phyloP scores from a whole-genome alignment of 495 filamentous ascomycete genomes.

The Penicillium parvum region DNA sequence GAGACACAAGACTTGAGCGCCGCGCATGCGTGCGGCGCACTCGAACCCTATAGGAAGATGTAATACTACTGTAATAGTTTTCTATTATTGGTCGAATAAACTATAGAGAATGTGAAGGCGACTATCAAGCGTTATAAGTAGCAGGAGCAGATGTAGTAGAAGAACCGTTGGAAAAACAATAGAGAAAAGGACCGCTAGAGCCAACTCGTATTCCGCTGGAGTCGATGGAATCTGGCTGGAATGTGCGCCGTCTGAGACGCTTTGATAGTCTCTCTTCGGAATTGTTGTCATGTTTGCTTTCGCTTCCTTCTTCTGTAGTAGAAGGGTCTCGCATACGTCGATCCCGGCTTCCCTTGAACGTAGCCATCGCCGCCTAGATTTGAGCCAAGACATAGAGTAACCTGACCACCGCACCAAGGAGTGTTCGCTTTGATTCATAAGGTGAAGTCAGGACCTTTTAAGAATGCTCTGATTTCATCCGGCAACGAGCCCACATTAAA shows the following conservation, averaged over 20 bases:
- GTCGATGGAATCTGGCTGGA: slow-evolving; percentile 8
- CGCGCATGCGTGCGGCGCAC: too few species aligned
- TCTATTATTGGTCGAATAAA: too few species aligned
- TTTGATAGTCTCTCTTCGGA: slow-evolving; percentile 5
- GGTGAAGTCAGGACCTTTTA: slow-evolving; percentile 7
- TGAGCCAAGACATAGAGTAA: slow-evolving; percentile 10
- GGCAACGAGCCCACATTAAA: slow-evolving; percentile 5
- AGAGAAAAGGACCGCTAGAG: slow-evolving; percentile 11
- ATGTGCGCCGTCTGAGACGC: slow-evolving; percentile 5
- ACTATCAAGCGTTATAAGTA: too few species aligned
- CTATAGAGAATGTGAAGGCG: too few species aligned
- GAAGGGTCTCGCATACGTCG: neutral
- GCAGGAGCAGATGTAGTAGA: too few species aligned
- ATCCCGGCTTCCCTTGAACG: slow-evolving; percentile 8
- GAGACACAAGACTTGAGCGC: neutral
- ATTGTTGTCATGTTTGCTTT: slow-evolving; percentile 12
- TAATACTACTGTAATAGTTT: too few species aligned
- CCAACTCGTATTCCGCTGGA: slow-evolving; percentile 11
- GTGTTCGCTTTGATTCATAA: slow-evolving; percentile 14
- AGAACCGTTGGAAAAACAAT: neutral
- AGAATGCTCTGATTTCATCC: slow-evolving; percentile 6
- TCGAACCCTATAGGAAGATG: too few species aligned
- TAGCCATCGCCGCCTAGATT: slow-evolving; percentile 18
- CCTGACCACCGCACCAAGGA: slow-evolving; percentile 3
- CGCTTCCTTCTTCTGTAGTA: slow-evolving; percentile 6